A percentile compares a stretch with the other conserved stretches of the same genome.
These are phyloP conservation scores for Abelmoschus esculentus DNA, from an alignment of 345 rosid species.

Conservation along the genomic window DNA sequence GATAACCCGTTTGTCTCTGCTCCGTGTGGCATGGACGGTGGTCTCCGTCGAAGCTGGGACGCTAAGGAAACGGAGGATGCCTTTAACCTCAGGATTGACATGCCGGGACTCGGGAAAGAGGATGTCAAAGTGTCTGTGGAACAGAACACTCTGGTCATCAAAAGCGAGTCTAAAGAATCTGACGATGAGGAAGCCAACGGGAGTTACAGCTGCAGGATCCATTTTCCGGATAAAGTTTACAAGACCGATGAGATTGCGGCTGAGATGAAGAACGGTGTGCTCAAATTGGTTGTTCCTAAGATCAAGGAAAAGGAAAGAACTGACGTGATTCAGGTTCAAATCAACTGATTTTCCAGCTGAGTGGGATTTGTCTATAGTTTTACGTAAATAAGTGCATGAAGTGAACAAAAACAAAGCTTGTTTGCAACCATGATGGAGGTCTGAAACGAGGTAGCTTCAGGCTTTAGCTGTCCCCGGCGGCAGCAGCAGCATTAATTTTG, in stretches of 20 bases:
- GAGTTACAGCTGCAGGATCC: slow-evolving; percentile 45
- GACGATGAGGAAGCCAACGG: slow-evolving; percentile 30
- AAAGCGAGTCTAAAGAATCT: slow-evolving; percentile 47
- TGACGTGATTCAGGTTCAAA: slow-evolving; percentile 39
- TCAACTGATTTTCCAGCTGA: slow-evolving; percentile 15
- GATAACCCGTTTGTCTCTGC: slow-evolving; percentile 44
- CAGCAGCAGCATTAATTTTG: too few species aligned
- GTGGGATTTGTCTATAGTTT: not conserved
- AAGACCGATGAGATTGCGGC: slow-evolving; percentile 54
- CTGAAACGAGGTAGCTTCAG: too few species aligned
- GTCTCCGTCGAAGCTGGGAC: slow-evolving; percentile 27
- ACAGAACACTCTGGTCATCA: slow-evolving; percentile 49
- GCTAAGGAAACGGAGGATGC: slow-evolving; percentile 34
- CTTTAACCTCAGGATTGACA: slow-evolving; percentile 32
- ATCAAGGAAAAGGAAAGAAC: slow-evolving; percentile 49
- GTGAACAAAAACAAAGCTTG: too few species aligned
- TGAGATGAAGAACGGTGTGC: slow-evolving; percentile 86
- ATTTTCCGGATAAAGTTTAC: slow-evolving; percentile 30
- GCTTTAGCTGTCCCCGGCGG: too few species aligned
- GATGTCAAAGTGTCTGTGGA: slow-evolving; percentile 46
- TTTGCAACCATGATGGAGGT: too few species aligned
- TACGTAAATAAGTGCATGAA: not conserved
- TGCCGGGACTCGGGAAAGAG: slow-evolving; percentile 50
- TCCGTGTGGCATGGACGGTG: slow-evolving; percentile 33
- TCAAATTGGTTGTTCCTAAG: slow-evolving; percentile 73